Base-by-base conservation (phyloP, 2,329 filamentous ascomycete species). In the Pestalotiopsis sp. region DNA sequence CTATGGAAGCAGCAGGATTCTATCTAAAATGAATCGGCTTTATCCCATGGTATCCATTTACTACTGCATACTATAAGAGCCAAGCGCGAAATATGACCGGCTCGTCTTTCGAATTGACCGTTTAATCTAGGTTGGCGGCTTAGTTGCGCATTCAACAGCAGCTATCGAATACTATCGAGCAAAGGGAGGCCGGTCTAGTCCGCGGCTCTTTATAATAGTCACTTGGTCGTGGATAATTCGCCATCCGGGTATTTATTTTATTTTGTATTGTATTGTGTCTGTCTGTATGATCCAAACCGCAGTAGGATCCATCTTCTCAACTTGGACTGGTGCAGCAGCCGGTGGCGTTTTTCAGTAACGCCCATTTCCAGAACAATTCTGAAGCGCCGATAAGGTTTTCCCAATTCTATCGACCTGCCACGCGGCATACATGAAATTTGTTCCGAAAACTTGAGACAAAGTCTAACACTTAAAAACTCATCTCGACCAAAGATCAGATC, bases 401-500 rank as follows among this genome's bases (percentile, higher is more conserved):
- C 2, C 4, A 3, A 14, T 12, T 3, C 23, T 31, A 36, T 60
- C n/a, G 25, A 14, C 25, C 4, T 36, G 57, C 57, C 25, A 38
- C 12, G n/a, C 12, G 20, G 13, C 20, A 11, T 23, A 17, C 20
- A 23, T 25, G 4, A 25, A 59, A 59, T 59, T 14, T 23, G 4
- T 25, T 31, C 17, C 7, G 20, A 13, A 59, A 12, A n/a, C 20
- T n/a, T 20, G 57, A 17, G 12, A 31, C 27, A 31, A 31, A 58
- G 12, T 59, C 13, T 25, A 14, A 2, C 20, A 31, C 57, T n/a
- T n/a, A n/a, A 49, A 49, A 6, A 14, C 13, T 49, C 39, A 45
- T 12, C 12, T 17, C 14, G 11, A 12, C 13, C 41, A 49, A 49
- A n/a, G 25, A 57, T 67, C 78, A 91, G 60, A 91, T 76, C 77